Evolutionary conservation across 345 rosid genomes (phyloP).

Genomic region (Firmiana major): DNA sequence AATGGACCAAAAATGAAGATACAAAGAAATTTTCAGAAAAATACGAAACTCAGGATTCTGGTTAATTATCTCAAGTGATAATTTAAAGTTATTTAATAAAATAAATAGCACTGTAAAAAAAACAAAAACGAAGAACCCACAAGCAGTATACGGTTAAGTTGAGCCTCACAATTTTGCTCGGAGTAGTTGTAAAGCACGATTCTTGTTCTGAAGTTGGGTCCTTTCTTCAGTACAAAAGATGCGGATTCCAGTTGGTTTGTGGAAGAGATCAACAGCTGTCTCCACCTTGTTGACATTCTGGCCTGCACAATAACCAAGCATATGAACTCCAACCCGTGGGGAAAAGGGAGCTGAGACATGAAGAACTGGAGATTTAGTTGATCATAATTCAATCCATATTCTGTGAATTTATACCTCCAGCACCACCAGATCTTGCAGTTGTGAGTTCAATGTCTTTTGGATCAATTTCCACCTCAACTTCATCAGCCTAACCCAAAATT

Average conservation of each 20-base stretch:
- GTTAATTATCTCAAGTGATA: neutral
- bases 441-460: slow-evolving; percentile 94
- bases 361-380: neutral
- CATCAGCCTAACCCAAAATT: slow-evolving; percentile 65
- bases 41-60: neutral
- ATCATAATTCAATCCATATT: neutral
- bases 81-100: neutral
- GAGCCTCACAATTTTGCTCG: slow-evolving; percentile 82
- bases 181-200: slow-evolving; percentile 82
- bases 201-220: slow-evolving; percentile 72
- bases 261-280: slow-evolving; percentile 91
- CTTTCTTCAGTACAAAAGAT: slow-evolving; percentile 97
- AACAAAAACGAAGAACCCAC: neutral
- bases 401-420: slow-evolving; percentile 66
- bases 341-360: neutral
- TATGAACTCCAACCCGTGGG: neutral
- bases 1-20: slow-evolving; percentile 6
- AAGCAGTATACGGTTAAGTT: slow-evolving; percentile 8
- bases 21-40: neutral
- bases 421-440: slow-evolving; percentile 95
- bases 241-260: slow-evolving; percentile 93
- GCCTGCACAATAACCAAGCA: slow-evolving; percentile 47
- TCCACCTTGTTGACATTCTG: slow-evolving; percentile 98
- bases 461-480: slow-evolving; percentile 92
- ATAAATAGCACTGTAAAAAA: neutral